phyloP scores from a whole-genome alignment of 352 stramenopile genomes.

The Phytophthora megakarya region DNA sequence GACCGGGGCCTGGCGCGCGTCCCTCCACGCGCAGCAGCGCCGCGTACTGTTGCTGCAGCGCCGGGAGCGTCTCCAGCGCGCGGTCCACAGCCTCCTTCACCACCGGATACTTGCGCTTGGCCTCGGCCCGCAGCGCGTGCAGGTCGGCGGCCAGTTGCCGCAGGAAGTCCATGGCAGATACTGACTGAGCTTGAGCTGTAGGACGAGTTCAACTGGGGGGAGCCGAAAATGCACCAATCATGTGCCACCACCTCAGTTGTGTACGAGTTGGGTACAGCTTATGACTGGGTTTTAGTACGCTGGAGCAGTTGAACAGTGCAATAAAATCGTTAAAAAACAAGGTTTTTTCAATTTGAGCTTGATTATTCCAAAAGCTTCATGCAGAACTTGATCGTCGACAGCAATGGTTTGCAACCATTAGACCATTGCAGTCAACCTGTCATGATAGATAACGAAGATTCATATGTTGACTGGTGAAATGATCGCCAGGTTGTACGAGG shows the following conservation, averaged over 20 bases:
- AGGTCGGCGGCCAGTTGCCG: constrained; percentile 90
- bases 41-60: constrained; percentile 95
- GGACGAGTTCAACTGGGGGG: constrained; percentile 12
- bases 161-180: constrained; percentile 87
- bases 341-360: too few species aligned
- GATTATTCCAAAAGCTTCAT: too few species aligned
- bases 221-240: constrained; percentile 9
- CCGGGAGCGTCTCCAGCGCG: constrained; percentile 93
- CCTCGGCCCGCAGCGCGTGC: constrained; percentile 79
- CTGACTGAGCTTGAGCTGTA: too few species aligned
- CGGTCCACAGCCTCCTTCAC: constrained; percentile 97
- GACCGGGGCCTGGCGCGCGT: constrained; percentile 85
- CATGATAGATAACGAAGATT: neutral
- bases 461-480: constrained; percentile 1
- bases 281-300: neutral
- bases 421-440: too few species aligned
- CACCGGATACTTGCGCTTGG: constrained; percentile 91
- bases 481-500: constrained; percentile 4
- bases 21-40: constrained; percentile 75
- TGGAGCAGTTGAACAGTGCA: too few species aligned
- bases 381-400: too few species aligned
- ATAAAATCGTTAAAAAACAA: too few species aligned
- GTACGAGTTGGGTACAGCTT: neutral
- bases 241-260: constrained; percentile 6
- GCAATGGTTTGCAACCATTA: too few species aligned